Percentiles rank a stretch among this genome's conserved stretches.
Evolutionary conservation across 164 flowering plant genomes (phyloP).

Genomic region (Piper betle): DNA sequence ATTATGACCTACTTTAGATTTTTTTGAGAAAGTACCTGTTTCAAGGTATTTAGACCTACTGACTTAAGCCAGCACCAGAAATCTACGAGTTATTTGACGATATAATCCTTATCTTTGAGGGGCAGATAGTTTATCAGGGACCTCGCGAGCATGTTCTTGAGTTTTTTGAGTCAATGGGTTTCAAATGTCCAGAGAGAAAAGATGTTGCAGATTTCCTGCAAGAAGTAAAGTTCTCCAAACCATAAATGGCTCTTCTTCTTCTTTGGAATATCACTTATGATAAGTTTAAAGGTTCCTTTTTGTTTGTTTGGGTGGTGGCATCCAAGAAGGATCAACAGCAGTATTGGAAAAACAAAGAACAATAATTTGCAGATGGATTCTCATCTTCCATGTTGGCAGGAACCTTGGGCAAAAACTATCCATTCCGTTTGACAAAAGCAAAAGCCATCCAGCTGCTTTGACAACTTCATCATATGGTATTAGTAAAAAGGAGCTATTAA

Average conservation of each 20-base stretch:
- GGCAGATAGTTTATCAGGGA: conserved; percentile 42
- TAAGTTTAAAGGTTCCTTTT: neutral
- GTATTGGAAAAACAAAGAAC: conserved; percentile 35
- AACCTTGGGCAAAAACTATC: conserved; percentile 33
- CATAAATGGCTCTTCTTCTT: neutral
- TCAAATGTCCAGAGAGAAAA: no score
- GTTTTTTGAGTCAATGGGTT: conserved; percentile 42
- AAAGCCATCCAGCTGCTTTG: conserved; percentile 48
- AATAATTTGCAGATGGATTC: conserved; percentile 47
- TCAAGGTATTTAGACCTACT: no score
- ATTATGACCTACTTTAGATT: no score
- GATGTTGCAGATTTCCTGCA: conserved; percentile 47
- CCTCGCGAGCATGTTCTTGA: conserved; percentile 40
- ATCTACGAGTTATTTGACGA: conserved; percentile 44
- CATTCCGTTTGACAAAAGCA: conserved; percentile 33
- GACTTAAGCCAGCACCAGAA: conserved; percentile 58
- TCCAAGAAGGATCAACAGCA: conserved; percentile 57
- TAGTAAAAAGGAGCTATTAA: conserved; percentile 27
- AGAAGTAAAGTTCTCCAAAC: conserved; percentile 17
- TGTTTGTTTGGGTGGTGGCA: conserved; percentile 28
- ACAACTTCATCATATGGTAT: conserved; percentile 33
- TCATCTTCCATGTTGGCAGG: conserved; percentile 39
- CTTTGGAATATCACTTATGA: neutral
- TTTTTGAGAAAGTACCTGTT: no score
- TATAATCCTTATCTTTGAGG: conserved; percentile 42